Conservation (phyloP, 1,284 basidiomycete species). For the Phellopilus nigrolimitatus region DNA sequence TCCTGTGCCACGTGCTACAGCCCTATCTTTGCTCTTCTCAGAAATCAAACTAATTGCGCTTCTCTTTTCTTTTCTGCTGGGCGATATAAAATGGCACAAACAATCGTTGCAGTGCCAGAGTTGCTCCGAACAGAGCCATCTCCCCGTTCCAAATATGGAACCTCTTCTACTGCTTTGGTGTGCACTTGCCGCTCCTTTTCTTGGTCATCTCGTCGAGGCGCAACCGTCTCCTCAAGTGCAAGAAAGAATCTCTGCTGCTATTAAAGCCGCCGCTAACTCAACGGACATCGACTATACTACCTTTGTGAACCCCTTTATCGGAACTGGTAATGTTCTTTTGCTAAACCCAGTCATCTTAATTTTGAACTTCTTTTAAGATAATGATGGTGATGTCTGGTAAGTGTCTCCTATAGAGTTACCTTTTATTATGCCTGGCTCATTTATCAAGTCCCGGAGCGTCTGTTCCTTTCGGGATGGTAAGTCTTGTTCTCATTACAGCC, state of each 20-base stretch:
- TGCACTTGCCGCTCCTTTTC: background rate
- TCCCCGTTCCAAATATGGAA: background rate
- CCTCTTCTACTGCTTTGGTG: background rate
- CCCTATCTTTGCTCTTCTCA: background rate
- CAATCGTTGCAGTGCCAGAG: background rate
- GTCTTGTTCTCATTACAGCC: constrained; percentile 17
- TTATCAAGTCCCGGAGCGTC: constrained; percentile 55
- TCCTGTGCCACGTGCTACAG: background rate
- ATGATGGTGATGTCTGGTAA: constrained; percentile 65
- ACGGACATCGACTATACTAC: constrained; percentile 51
- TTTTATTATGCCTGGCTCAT: constrained; percentile 10
- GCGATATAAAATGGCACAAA: background rate
- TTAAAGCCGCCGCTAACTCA: constrained; percentile 44
- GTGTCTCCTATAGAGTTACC: constrained; percentile 20
- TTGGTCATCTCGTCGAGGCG: constrained; percentile 26
- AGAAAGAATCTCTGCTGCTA: constrained; percentile 54
- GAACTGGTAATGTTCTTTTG: constrained; percentile 62
- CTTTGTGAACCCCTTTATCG: constrained; percentile 69
- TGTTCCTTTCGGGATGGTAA: constrained; percentile 64
- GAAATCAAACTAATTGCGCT: background rate
- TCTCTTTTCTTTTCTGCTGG: background rate
- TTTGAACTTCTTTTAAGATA: constrained; percentile 40
- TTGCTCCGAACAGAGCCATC: too few relatives aligned
- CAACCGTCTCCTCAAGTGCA: constrained; percentile 61
- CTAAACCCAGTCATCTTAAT: constrained; percentile 30